Percentiles rank a stretch among this genome's conserved stretches.
phyloP scores from a whole-genome alignment of 164 flowering plant genomes.

The Euptelea pleiosperma region DNA sequence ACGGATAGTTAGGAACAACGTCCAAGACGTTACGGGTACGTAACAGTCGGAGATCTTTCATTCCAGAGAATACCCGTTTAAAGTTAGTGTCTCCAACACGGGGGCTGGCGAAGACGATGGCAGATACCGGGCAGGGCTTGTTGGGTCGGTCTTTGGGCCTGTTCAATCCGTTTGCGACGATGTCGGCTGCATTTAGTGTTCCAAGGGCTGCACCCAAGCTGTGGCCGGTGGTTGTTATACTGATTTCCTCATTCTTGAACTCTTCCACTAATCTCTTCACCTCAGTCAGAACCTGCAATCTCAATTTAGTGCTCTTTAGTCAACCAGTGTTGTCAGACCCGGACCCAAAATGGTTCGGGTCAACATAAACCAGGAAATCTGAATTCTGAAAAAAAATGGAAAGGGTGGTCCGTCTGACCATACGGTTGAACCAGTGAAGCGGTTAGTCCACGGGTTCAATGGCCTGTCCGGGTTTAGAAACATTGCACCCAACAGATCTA shows the following conservation, averaged over 20 bases:
- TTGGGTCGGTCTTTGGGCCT: conserved; percentile 15
- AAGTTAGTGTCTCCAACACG: conserved; percentile 64
- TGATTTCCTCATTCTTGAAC: conserved; percentile 39
- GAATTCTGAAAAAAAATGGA: too few relatives aligned
- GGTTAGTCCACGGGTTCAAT: too few relatives aligned
- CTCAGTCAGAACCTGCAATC: conserved; percentile 55
- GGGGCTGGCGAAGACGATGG: conserved; percentile 62
- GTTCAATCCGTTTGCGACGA: conserved; percentile 52
- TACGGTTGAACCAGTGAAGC: too few relatives aligned
- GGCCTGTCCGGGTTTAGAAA: too few relatives aligned
- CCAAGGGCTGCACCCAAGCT: conserved; percentile 78
- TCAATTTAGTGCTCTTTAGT: background rate
- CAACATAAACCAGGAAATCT: too few relatives aligned
- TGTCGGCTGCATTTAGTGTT: conserved; percentile 64
- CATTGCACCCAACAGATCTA: too few relatives aligned
- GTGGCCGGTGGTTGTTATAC: conserved; percentile 54
- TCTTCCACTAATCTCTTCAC: conserved; percentile 51
- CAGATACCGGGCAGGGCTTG: conserved; percentile 50
- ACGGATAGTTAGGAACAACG: conserved; percentile 66
- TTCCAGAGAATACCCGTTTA: conserved; percentile 21
- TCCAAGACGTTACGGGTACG: conserved; percentile 50
- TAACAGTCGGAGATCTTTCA: conserved; percentile 35
- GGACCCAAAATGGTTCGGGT: too few relatives aligned
- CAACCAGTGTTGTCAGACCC: too few relatives aligned
- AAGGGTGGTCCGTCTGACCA: too few relatives aligned